Percentiles rank a stretch among this genome's conserved stretches.
Conservation (phyloP, 768 basidiomycete genomes). For the Pleurotus pulmonarius region DNA sequence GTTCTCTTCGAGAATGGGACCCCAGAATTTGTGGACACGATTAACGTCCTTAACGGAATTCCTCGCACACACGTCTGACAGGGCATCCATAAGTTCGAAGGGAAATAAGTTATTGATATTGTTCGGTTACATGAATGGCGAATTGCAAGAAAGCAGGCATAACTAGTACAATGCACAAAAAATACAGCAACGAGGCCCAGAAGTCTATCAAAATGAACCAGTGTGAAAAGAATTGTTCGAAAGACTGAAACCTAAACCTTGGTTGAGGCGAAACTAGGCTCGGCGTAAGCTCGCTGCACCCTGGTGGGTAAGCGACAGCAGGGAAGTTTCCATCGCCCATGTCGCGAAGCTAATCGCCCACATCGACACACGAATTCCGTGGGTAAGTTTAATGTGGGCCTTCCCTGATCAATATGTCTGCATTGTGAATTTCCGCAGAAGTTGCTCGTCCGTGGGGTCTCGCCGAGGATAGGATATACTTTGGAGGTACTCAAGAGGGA, state of each 20-base stretch:
- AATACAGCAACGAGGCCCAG: background rate
- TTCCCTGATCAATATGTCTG: slow-evolving; percentile 10
- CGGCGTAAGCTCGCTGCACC: slow-evolving; percentile 4
- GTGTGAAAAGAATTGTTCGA: background rate
- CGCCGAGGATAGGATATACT: slow-evolving; percentile 50
- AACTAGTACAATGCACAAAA: background rate
- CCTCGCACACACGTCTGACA: background rate
- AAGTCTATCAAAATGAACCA: slow-evolving; percentile 3
- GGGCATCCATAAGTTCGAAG: background rate
- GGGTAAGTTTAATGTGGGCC: background rate
- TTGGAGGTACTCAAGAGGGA: slow-evolving; percentile 63
- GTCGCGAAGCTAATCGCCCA: background rate
- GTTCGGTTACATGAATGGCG: slow-evolving; percentile 1
- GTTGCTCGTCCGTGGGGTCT: slow-evolving; percentile 62
- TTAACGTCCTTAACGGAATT: no score
- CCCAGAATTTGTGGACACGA: background rate
- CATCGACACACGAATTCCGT: slow-evolving; percentile 2
- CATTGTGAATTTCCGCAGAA: slow-evolving; percentile 53
- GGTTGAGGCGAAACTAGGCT: background rate
- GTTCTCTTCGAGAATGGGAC: slow-evolving; percentile 3
- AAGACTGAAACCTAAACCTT: slow-evolving; percentile 2
- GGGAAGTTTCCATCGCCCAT: background rate
- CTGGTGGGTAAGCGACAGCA: background rate
- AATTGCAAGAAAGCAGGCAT: background rate
- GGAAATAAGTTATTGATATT: slow-evolving; percentile 6